A percentile compares a stretch with the other conserved stretches of the same genome.
Evolutionary conservation across 108 stramenopile species (phyloP).

Genomic region (Pseudonitzschia multistriata): DNA sequence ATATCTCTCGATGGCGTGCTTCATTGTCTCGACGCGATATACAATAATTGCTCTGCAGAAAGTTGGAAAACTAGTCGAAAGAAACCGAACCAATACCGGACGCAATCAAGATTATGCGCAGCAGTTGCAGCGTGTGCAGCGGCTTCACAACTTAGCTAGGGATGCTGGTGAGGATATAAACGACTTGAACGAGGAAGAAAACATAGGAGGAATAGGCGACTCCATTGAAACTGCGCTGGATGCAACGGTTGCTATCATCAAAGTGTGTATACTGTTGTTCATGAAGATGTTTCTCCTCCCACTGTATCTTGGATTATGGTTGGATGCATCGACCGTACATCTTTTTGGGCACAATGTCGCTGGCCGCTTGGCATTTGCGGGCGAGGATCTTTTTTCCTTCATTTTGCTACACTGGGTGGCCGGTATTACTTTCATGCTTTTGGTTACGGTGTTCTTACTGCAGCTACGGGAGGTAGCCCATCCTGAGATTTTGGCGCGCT

Average conservation of each 20-base stretch:
- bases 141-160: neutral
- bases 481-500: constrained; percentile 82
- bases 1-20: constrained; percentile 43
- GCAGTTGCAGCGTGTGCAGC: constrained; percentile 1
- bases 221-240: constrained; percentile 44
- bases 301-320: constrained; percentile 63
- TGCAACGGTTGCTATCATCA: constrained; percentile 60
- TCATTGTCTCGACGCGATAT: constrained; percentile 34
- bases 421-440: constrained; percentile 97
- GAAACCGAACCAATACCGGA: neutral
- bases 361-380: constrained; percentile 61
- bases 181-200: constrained; percentile 15
- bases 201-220: constrained; percentile 28
- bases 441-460: constrained; percentile 91
- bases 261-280: constrained; percentile 81
- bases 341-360: constrained; percentile 56
- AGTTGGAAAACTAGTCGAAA: constrained; percentile 11
- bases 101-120: neutral
- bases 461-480: constrained; percentile 93
- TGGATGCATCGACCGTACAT: constrained; percentile 67
- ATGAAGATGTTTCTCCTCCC: constrained; percentile 87
- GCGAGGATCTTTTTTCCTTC: constrained; percentile 75
- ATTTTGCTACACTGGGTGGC: constrained; percentile 83
- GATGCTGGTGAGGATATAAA: constrained; percentile 1
- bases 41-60: constrained; percentile 13